phyloP scores from a whole-genome alignment of 306 rosid species.

The Coriaria nepalensis region DNA sequence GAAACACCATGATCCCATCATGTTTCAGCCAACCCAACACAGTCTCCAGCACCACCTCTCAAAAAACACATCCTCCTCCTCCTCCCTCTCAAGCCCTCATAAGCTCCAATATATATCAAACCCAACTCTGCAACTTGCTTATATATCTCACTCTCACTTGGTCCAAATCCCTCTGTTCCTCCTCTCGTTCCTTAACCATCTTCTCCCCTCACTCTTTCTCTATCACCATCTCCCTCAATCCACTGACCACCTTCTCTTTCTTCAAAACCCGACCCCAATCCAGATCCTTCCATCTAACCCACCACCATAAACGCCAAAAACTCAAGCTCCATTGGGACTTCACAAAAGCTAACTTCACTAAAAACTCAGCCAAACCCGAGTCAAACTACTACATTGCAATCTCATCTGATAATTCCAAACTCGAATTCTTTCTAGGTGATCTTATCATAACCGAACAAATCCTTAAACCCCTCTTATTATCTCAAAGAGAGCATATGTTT shows the following conservation, averaged over 20 bases:
- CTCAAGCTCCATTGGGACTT: slow-evolving; percentile 69
- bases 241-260: slow-evolving; percentile 50
- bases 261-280: slow-evolving; percentile 36
- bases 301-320: slow-evolving; percentile 19
- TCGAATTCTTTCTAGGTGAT: slow-evolving; percentile 59
- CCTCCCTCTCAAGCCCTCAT: slow-evolving; percentile 41
- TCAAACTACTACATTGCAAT: slow-evolving; percentile 56
- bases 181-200: slow-evolving; percentile 47
- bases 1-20: slow-evolving; percentile 50
- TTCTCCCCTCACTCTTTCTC: slow-evolving; percentile 38
- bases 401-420: slow-evolving; percentile 20
- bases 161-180: slow-evolving; percentile 41
- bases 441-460: slow-evolving; percentile 10
- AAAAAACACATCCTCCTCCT: too few relatives aligned
- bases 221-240: slow-evolving; percentile 43
- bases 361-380: slow-evolving; percentile 49
- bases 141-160: slow-evolving; percentile 56
- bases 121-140: slow-evolving; percentile 40
- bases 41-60: slow-evolving; percentile 28
- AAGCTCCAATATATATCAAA: slow-evolving; percentile 54
- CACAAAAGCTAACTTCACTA: slow-evolving; percentile 28
- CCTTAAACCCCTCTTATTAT: slow-evolving; percentile 27
- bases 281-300: slow-evolving; percentile 36
- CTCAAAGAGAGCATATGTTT: slow-evolving; percentile 63
- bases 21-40: slow-evolving; percentile 73